Percentiles rank a stretch among this genome's conserved stretches.
Conservation (phyloP, 345 rosid species). For the Euphorbia tirucalli region DNA sequence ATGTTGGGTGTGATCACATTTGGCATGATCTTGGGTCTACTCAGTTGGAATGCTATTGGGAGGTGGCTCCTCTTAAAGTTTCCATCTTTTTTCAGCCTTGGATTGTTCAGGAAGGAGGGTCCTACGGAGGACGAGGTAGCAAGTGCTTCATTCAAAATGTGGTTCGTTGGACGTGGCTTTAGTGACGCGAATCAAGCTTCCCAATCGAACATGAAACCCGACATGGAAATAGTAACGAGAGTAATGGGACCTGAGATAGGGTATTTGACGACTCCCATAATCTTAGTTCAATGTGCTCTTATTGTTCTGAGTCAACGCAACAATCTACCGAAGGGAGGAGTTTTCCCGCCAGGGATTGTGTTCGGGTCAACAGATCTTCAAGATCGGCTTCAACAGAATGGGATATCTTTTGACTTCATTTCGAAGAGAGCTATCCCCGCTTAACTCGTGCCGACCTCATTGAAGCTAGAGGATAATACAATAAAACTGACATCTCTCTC, state of each 20-base stretch:
- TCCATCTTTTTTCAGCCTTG: conserved; percentile 82
- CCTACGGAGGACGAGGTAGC: conserved; percentile 78
- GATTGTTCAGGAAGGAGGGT: conserved; percentile 74
- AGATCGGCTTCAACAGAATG: conserved; percentile 63
- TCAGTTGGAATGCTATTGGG: conserved; percentile 51
- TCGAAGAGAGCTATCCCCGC: conserved; percentile 45
- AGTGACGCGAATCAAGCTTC: conserved; percentile 48
- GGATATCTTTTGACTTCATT: conserved; percentile 68
- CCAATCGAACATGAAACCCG: conserved; percentile 45
- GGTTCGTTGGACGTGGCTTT: conserved; percentile 79
- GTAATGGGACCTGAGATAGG: conserved; percentile 86
- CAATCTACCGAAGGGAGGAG: conserved; percentile 71
- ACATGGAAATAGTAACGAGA: conserved; percentile 65
- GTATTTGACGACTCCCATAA: conserved; percentile 70
- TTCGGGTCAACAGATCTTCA: conserved; percentile 78
- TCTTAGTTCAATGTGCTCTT: conserved; percentile 66
- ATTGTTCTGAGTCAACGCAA: conserved; percentile 52
- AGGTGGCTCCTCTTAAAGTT: conserved; percentile 81
- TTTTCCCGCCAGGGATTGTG: conserved; percentile 70
- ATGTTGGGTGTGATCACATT: conserved; percentile 40
- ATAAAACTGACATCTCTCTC: neutral
- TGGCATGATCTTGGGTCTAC: conserved; percentile 59
- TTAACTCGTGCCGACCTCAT: conserved; percentile 13
- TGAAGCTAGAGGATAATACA: neutral
- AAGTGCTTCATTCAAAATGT: conserved; percentile 82